Conservation (phyloP, 1,284 basidiomycete species). For the Schizopora paradoxa region DNA sequence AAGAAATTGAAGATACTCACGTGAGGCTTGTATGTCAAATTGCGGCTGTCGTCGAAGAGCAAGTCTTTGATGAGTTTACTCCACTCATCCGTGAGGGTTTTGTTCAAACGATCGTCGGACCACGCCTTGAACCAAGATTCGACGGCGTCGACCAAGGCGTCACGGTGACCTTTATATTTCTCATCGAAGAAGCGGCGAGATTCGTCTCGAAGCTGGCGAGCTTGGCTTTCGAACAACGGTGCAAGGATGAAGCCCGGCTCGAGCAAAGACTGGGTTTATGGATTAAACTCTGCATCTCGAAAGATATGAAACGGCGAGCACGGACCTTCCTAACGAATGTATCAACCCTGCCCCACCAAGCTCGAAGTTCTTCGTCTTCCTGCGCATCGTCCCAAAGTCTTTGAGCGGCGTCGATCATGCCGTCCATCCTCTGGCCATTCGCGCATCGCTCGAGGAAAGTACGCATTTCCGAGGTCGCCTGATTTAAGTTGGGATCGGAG, state of each 20-base stretch:
- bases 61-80: conserved; percentile 48
- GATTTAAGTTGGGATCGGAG: conserved; percentile 39
- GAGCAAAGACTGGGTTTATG: neutral
- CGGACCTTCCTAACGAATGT: conserved; percentile 60
- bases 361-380: conserved; percentile 70
- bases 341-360: conserved; percentile 73
- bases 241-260: conserved; percentile 4
- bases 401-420: conserved; percentile 69
- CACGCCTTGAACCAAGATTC: conserved; percentile 42
- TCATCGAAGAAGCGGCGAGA: conserved; percentile 40
- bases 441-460: conserved; percentile 90
- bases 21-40: conserved; percentile 47
- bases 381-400: conserved; percentile 72
- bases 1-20: conserved; percentile 24
- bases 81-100: conserved; percentile 44
- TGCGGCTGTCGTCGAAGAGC: conserved; percentile 43
- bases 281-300: neutral
- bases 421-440: conserved; percentile 62
- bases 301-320: conserved; percentile 3
- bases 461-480: conserved; percentile 64
- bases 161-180: conserved; percentile 50
- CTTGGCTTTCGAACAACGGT: conserved; percentile 1
- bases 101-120: conserved; percentile 50
- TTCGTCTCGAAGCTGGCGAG: conserved; percentile 1
- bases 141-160: conserved; percentile 43